phyloP scores from a whole-genome alignment of 192 early-diverging fungal species.

The Umbelopsis isabellina region DNA sequence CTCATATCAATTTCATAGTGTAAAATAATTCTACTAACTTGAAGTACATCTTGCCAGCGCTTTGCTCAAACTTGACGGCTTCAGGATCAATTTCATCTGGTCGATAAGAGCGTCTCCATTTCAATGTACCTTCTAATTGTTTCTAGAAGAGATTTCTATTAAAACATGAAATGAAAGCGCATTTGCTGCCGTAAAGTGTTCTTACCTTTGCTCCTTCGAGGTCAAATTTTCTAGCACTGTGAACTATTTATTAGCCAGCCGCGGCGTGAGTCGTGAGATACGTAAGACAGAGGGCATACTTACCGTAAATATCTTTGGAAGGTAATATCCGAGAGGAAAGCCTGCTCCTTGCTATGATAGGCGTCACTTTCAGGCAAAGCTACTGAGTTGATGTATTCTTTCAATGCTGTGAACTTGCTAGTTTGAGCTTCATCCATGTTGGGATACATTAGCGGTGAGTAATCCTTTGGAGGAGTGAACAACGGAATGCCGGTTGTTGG shows the following conservation, averaged over 20 bases:
- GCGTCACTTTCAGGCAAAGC: conserved; percentile 23
- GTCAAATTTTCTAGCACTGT: conserved; percentile 15
- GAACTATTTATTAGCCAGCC: neutral
- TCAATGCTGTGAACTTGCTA: conserved; percentile 19
- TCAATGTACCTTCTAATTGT: conserved; percentile 25
- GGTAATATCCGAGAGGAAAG: conserved; percentile 30
- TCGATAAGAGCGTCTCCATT: conserved; percentile 30
- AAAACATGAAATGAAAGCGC: neutral
- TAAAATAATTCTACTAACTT: conserved; percentile 29
- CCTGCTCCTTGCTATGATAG: conserved; percentile 33
- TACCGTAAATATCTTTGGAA: conserved; percentile 32
- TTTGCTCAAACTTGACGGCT: conserved; percentile 39
- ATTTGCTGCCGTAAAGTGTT: neutral
- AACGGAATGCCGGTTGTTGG: conserved; percentile 27
- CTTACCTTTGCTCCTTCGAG: conserved; percentile 14
- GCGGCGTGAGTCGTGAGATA: neutral
- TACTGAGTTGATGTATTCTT: conserved; percentile 20
- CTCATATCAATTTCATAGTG: neutral
- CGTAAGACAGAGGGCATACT: neutral
- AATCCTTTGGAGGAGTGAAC: conserved; percentile 11
- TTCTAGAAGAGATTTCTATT: neutral
- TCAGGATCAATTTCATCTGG: conserved; percentile 26
- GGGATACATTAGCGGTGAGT: conserved; percentile 9
- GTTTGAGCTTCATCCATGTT: conserved; percentile 24
- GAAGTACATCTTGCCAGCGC: conserved; percentile 81